Evolutionary conservation across 176 grass and related monocot species (phyloP), one percentile per base, ranked within the genome.

Genomic region (Eleusine indica): DNA sequence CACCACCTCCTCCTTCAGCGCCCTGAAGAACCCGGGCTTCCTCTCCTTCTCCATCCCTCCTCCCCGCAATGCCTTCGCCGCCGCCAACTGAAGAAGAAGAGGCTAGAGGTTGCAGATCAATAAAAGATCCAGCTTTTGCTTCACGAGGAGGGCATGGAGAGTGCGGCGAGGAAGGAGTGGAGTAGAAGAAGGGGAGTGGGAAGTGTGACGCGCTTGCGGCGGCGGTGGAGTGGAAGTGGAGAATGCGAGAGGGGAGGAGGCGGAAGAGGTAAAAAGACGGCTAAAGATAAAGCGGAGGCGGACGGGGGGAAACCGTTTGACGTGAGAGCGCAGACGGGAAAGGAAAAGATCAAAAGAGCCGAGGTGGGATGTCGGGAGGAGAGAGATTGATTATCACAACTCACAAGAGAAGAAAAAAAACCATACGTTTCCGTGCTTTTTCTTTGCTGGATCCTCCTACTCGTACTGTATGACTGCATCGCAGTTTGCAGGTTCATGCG

Each of bases 1-100:
- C 71, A 94, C 90, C 38, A 92, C 90, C 90, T 92, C 92, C 22
- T 94, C 89, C 78, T 89, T 92, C 0, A 94, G 81, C 42, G 92
- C 61, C 25, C 79, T 77, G 87, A 94, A 94, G 83, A 92, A 94
- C 29, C 93, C 93, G 32, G 86, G 93, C 87, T 92, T 94, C 90
- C 88, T 81, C 87, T 94, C 93, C 85, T 90, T 94, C 71, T 94
- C 87, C 93, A 94, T 90, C n/a, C 22, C 25, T 7, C 53, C 17
- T 2, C 53, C 6, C 21, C 32, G 3, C 70, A 89, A 83, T 70
- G 72, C 53, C 32, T 35, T 35, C 38, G 48, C 18, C 47, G 47
- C 42, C 32, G 21, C 6, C 18, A 57, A 57, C 32, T 35, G 52
- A 15, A 49, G 47, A 49, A 25, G 19, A 74, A 10, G 12, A 29